These are phyloP conservation scores for Vigna trinervia DNA, from an alignment of 306 rosid species.

Conservation along the genomic window DNA sequence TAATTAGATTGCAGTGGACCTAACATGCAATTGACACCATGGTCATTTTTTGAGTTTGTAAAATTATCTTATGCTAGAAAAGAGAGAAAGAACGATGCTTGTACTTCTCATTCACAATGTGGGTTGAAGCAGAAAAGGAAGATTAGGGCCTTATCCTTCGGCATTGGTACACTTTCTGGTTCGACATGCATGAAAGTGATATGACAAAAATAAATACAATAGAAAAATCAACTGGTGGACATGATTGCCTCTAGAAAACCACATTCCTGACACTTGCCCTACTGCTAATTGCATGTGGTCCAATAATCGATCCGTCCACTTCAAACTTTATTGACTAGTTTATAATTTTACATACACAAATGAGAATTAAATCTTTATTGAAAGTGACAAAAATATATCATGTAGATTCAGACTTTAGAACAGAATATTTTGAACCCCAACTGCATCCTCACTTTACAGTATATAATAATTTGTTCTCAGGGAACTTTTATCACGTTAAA, in stretches of 20 bases:
- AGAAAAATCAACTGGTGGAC: neutral
- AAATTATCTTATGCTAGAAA: neutral
- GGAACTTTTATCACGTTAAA: neutral
- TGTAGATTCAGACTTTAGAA: neutral
- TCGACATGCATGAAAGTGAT: slow-evolving; percentile 24
- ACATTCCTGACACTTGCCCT: neutral
- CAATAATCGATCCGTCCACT: neutral
- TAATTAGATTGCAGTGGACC: neutral
- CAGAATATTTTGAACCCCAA: neutral
- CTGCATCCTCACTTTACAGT: neutral
- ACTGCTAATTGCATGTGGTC: neutral
- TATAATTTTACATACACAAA: neutral
- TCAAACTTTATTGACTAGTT: neutral
- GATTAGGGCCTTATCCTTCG: slow-evolving; percentile 10
- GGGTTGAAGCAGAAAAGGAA: slow-evolving; percentile 1
- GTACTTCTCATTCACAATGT: slow-evolving; percentile 10
- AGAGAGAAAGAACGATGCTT: neutral
- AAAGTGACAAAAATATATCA: neutral
- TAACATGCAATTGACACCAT: neutral
- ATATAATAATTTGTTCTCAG: neutral
- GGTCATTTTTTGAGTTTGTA: slow-evolving; percentile 3
- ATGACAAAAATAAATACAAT: neutral
- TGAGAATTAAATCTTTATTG: neutral
- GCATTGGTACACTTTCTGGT: slow-evolving; percentile 19
- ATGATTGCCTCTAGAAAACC: neutral